Conservation (phyloP, 208 protist species). For the Acanthamoeba divionensis region DNA sequence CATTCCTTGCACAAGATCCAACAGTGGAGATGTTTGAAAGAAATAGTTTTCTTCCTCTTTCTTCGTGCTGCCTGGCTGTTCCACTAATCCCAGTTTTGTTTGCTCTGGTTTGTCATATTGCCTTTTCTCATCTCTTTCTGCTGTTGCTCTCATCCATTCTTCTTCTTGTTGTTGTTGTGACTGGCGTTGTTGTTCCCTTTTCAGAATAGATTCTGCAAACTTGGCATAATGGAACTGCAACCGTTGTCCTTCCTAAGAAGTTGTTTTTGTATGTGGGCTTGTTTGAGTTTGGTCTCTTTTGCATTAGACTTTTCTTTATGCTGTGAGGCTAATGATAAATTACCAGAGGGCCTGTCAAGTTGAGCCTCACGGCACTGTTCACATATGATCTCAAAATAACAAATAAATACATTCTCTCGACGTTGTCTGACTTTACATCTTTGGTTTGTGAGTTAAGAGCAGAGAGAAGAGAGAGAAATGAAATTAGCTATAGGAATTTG, state of each 20-base stretch:
- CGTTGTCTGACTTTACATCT: not conserved
- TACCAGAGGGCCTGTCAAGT: not conserved
- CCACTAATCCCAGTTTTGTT: too few species aligned
- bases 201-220: not conserved
- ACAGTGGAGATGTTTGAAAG: not conserved
- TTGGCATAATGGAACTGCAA: not conserved
- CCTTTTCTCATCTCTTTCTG: too few species aligned
- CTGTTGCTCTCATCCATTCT: not conserved
- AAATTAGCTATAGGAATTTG: too few species aligned
- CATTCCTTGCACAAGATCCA: conserved; percentile 15
- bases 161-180: not conserved
- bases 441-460: too few species aligned
- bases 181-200: too few species aligned
- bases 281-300: too few species aligned
- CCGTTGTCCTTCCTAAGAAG: not conserved
- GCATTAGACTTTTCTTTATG: too few species aligned
- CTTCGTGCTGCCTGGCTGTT: too few species aligned
- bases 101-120: too few species aligned
- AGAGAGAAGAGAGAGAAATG: too few species aligned
- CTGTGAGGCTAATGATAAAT: not conserved
- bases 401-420: not conserved
- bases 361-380: not conserved
- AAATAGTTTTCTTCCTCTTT: too few species aligned
- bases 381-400: not conserved
- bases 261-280: too few species aligned